Conservation (phyloP, 2,329 filamentous ascomycete genomes). For the Aureobasidium sp. region DNA sequence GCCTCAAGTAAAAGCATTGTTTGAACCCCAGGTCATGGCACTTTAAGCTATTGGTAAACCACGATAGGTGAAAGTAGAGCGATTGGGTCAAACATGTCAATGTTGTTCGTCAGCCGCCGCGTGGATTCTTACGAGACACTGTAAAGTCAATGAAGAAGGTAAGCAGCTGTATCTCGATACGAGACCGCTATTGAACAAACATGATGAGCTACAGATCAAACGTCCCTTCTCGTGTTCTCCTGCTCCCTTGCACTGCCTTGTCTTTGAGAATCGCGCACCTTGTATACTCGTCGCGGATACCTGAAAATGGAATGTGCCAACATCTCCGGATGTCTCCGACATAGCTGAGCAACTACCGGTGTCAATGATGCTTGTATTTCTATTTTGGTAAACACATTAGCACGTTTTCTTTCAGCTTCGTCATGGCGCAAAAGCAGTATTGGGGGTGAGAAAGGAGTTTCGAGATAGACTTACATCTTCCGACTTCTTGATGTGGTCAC, state of each 20-base stretch:
- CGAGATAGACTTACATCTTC: constrained; percentile 67
- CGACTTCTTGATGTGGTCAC: constrained; percentile 68
- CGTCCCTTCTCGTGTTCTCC: neutral
- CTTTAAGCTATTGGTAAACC: too few relatives aligned
- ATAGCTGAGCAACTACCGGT: neutral
- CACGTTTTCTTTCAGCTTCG: neutral
- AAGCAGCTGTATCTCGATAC: neutral
- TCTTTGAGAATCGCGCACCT: neutral
- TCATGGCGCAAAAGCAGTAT: neutral
- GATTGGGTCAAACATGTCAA: too few relatives aligned
- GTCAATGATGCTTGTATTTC: neutral
- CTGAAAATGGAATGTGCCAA: neutral
- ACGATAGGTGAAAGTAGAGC: too few relatives aligned
- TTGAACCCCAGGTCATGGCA: too few relatives aligned
- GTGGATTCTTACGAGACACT: too few relatives aligned
- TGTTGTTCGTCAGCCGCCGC: too few relatives aligned
- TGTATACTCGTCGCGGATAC: neutral
- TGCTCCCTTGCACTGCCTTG: neutral
- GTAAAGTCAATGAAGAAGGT: neutral
- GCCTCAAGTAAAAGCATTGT: too few relatives aligned
- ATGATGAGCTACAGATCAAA: neutral
- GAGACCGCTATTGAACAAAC: neutral
- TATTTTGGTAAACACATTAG: neutral
- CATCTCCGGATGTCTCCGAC: neutral
- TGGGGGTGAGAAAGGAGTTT: neutral